These are phyloP conservation scores for Hysterangium stoloniferum DNA, from an alignment of 768 basidiomycete genomes.

Conservation along the genomic window DNA sequence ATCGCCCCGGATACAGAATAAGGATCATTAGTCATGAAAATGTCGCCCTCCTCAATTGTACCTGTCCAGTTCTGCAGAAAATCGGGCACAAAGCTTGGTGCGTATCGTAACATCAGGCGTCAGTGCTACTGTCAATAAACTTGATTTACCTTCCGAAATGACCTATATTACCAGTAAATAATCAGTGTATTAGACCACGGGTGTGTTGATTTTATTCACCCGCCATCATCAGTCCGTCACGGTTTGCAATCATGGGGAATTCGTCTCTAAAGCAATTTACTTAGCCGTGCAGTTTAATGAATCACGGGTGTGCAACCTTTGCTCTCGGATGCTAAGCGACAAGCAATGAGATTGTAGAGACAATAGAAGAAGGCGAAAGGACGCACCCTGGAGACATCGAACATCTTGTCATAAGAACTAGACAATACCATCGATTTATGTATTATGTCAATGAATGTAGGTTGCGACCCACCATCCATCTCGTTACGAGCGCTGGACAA, in stretches of 20 bases:
- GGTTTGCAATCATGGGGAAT: neutral
- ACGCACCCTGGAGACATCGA: constrained; percentile 1
- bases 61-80: constrained; percentile 25
- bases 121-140: neutral
- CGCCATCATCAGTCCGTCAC: neutral
- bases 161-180: neutral
- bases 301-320: neutral
- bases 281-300: neutral
- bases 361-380: neutral
- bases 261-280: neutral
- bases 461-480: neutral
- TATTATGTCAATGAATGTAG: no score
- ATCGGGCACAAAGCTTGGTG: constrained; percentile 23
- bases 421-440: no score
- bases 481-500: neutral
- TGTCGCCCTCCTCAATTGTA: constrained; percentile 23
- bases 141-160: neutral
- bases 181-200: neutral
- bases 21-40: constrained; percentile 26
- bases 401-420: constrained; percentile 1
- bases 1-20: constrained; percentile 18
- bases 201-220: neutral
- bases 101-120: neutral
- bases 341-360: neutral
- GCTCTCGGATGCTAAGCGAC: neutral